phyloP scores from a whole-genome alignment of 495 filamentous ascomycete species.

The Tuber indicum region DNA sequence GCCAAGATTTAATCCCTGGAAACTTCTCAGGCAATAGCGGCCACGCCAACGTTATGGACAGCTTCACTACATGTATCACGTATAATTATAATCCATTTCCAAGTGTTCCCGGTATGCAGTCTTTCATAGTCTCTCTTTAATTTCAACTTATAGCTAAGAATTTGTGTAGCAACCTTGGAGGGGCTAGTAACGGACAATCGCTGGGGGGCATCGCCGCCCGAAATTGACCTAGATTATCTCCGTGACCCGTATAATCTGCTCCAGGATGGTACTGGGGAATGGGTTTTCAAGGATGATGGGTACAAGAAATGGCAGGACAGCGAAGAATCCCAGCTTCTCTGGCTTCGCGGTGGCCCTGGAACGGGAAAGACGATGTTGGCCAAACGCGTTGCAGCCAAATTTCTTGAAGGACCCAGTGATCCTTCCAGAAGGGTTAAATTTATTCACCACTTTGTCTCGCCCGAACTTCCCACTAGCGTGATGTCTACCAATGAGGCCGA shows the following conservation, averaged over 20 bases:
- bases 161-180: background rate
- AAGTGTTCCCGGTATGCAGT: background rate
- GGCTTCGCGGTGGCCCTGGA: background rate
- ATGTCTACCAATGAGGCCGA: background rate
- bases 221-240: background rate
- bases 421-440: background rate
- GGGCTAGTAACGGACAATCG: background rate
- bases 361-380: background rate
- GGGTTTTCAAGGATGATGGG: background rate
- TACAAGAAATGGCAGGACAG: background rate
- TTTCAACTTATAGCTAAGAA: background rate
- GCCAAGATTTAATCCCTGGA: too few species aligned
- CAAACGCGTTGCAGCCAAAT: background rate
- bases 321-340: background rate
- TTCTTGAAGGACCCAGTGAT: background rate
- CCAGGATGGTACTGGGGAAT: background rate
- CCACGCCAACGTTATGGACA: too few species aligned
- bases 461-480: background rate
- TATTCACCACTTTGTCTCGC: background rate
- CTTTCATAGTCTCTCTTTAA: background rate
- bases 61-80: too few species aligned
- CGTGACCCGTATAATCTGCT: background rate
- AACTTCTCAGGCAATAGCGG: too few species aligned
- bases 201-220: background rate
- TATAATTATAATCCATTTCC: too few species aligned